A percentile compares a stretch with the other conserved stretches of the same genome.
These are phyloP conservation scores for Quercus lobata DNA, from an alignment of 331 rosid species.

Conservation along the genomic window DNA sequence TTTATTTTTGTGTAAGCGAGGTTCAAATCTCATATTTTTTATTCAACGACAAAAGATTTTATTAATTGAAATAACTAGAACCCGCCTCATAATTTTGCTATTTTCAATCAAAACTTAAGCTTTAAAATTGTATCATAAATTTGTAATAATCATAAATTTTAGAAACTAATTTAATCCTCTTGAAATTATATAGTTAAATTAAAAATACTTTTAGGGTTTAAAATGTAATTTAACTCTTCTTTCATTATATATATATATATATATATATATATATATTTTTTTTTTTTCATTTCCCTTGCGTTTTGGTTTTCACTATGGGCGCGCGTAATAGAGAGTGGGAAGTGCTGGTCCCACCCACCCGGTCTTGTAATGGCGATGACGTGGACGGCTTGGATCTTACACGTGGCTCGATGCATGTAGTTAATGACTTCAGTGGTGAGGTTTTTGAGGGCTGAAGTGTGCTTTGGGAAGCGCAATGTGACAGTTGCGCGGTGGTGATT, in stretches of 20 bases:
- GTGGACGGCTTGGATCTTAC: background rate
- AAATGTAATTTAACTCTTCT: background rate
- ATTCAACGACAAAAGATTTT: rapidly evolving
- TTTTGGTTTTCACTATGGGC: background rate
- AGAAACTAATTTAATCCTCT: background rate
- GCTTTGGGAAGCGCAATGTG: constrained; percentile 11
- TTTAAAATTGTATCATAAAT: background rate
- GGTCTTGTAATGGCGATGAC: background rate
- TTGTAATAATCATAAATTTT: background rate
- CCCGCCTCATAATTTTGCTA: too few relatives aligned
- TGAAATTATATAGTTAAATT: too few relatives aligned
- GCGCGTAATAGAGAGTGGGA: constrained; percentile 3
- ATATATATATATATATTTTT: too few relatives aligned
- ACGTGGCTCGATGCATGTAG: constrained; percentile 8
- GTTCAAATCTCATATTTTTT: too few relatives aligned
- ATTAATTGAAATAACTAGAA: too few relatives aligned
- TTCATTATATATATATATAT: too few relatives aligned
- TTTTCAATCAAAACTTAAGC: too few relatives aligned
- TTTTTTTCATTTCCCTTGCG: too few relatives aligned
- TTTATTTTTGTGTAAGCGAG: too few relatives aligned
- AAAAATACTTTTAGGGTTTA: too few relatives aligned
- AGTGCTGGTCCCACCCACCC: background rate
- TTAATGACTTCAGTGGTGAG: background rate
- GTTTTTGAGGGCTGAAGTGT: background rate
- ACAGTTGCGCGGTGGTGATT: constrained; percentile 1